Percentiles rank a stretch among this genome's conserved stretches.
These are phyloP conservation scores for Rutstroemia sp. DNA, from an alignment of 2,329 filamentous ascomycete species.

Conservation along the genomic window DNA sequence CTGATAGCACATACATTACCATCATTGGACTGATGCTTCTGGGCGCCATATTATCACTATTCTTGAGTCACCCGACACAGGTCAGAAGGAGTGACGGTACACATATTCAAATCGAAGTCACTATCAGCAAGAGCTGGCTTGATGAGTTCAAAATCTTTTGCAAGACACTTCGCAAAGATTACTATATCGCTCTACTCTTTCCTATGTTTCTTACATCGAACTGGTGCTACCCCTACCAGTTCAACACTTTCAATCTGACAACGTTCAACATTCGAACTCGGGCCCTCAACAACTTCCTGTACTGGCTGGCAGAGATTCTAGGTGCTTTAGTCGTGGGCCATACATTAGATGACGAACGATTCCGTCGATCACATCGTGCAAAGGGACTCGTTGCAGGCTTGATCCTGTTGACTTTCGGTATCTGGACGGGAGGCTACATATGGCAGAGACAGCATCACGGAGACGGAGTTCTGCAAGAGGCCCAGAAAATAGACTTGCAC, in stretches of 20 bases:
- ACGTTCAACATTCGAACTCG: slow-evolving; percentile 67
- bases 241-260: slow-evolving; percentile 62
- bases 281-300: slow-evolving; percentile 65
- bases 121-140: slow-evolving; percentile 80
- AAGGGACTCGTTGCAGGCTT: slow-evolving; percentile 34
- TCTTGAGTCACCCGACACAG: slow-evolving; percentile 60
- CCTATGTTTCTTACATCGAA: slow-evolving; percentile 75
- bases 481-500: slow-evolving; percentile 50
- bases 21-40: slow-evolving; percentile 12
- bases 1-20: slow-evolving; percentile 10
- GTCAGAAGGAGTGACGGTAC: slow-evolving; percentile 70
- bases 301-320: slow-evolving; percentile 70
- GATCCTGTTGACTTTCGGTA: slow-evolving; percentile 61
- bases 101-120: slow-evolving; percentile 57
- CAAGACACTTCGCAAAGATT: slow-evolving; percentile 60
- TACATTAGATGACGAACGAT: slow-evolving; percentile 50
- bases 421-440: slow-evolving; percentile 75
- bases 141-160: slow-evolving; percentile 67
- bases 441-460: slow-evolving; percentile 60
- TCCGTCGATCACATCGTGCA: slow-evolving; percentile 60
- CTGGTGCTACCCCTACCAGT: slow-evolving; percentile 73
- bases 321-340: slow-evolving; percentile 66
- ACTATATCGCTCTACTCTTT: slow-evolving; percentile 66
- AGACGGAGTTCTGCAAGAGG: slow-evolving; percentile 16
- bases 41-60: slow-evolving; percentile 57